Evolutionary conservation across 768 basidiomycete genomes (phyloP).

Genomic region (Lactifluus volemus): DNA sequence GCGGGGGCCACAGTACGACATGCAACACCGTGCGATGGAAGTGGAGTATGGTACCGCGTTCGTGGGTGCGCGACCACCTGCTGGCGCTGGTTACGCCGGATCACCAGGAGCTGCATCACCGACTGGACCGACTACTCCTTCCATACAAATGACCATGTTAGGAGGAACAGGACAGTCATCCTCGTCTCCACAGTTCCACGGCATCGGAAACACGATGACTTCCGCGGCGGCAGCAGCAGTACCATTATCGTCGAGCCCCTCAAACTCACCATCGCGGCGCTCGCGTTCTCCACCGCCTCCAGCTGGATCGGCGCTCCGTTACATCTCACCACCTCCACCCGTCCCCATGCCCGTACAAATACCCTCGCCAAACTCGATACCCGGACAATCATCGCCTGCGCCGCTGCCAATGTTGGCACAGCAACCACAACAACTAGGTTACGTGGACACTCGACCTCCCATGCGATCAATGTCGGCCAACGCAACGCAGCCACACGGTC

Average conservation of each 20-base stretch:
- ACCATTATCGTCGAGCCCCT: slow-evolving; percentile 31
- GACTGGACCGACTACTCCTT: slow-evolving; percentile 20
- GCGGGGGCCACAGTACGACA: slow-evolving; percentile 84
- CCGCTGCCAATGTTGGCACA: neutral
- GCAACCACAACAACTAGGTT: neutral
- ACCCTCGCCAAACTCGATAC: neutral
- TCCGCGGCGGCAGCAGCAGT: slow-evolving; percentile 23
- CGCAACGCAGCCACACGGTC: slow-evolving; percentile 32
- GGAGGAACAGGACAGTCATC: slow-evolving; percentile 22
- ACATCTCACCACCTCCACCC: neutral
- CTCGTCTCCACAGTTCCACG: slow-evolving; percentile 27
- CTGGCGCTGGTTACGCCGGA: slow-evolving; percentile 20
- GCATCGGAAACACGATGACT: slow-evolving; percentile 19
- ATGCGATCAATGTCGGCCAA: slow-evolving; percentile 69
- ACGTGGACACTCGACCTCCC: slow-evolving; percentile 32
- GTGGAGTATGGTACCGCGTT: slow-evolving; percentile 57
- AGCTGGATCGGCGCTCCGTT: neutral
- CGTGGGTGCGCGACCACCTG: neutral
- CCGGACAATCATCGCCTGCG: neutral
- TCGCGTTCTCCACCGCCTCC: slow-evolving; percentile 16
- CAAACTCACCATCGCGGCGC: slow-evolving; percentile 45
- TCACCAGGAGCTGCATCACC: slow-evolving; percentile 32
- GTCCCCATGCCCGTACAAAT: neutral
- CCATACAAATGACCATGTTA: slow-evolving; percentile 3
- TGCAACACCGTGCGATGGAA: slow-evolving; percentile 90